Conservation (phyloP, 1,284 basidiomycete genomes). For the Puccinia triticina region DNA sequence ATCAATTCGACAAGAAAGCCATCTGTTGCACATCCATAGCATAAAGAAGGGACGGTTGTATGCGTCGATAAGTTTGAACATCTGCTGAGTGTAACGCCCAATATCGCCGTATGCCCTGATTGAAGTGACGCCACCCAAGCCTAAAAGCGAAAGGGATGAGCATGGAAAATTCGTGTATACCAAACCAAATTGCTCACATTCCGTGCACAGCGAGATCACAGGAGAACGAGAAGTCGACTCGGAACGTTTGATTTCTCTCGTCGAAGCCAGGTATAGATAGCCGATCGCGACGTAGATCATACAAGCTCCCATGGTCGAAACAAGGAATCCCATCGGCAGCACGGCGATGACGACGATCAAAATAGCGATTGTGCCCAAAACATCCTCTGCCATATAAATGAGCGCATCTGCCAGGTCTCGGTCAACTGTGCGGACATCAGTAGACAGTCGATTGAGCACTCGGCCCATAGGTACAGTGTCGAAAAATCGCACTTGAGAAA, state of each 20-base stretch:
- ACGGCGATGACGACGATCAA: conserved; percentile 58
- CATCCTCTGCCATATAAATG: conserved; percentile 53
- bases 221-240: conserved; percentile 60
- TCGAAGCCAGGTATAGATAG: conserved; percentile 58
- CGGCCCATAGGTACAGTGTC: conserved; percentile 56
- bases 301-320: conserved; percentile 51
- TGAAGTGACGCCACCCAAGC: conserved; percentile 58
- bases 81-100: conserved; percentile 58
- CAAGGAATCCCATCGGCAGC: conserved; percentile 53
- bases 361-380: conserved; percentile 55
- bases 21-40: conserved; percentile 60
- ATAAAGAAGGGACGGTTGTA: conserved; percentile 59
- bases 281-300: conserved; percentile 58
- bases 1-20: conserved; percentile 60
- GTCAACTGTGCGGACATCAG: conserved; percentile 60
- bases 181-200: conserved; percentile 22
- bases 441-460: conserved; percentile 60
- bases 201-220: conserved; percentile 53
- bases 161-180: not conserved
- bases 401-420: conserved; percentile 58
- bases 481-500: conserved; percentile 54
- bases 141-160: conserved; percentile 55
- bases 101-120: conserved; percentile 60
- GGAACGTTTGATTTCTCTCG: conserved; percentile 60
- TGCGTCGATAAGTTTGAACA: conserved; percentile 58